Percentiles rank a stretch among this genome's conserved stretches.
Evolutionary conservation across 78 protist species (phyloP).

Genomic region (Isochrysis galbana): DNA sequence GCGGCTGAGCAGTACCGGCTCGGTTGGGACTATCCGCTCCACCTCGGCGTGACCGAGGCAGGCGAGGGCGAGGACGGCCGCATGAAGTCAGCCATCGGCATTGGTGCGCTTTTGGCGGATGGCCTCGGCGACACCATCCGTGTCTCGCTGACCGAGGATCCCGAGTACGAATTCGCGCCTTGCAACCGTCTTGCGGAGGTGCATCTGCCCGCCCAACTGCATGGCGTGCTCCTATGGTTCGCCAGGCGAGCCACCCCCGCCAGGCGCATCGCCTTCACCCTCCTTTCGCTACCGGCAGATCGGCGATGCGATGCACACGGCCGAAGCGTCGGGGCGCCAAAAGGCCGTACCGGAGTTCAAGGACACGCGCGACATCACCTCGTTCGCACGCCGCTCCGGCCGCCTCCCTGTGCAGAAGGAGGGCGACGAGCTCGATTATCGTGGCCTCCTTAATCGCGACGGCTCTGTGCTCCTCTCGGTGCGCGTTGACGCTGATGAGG

Average conservation of each 20-base stretch:
- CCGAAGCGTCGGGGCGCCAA: no score
- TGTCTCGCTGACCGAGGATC: conserved; percentile 54
- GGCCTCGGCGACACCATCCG: conserved; percentile 64
- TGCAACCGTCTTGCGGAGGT: conserved; percentile 25
- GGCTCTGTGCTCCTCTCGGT: conserved; percentile 21
- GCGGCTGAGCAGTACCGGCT: conserved; percentile 47
- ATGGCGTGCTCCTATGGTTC: no score
- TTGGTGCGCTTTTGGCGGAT: conserved; percentile 45
- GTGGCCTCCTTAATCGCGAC: conserved; percentile 45
- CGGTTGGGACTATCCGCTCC: conserved; percentile 62
- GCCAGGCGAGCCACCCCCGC: no score
- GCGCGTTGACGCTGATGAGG: not conserved
- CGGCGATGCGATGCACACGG: not conserved
- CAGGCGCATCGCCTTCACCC: no score
- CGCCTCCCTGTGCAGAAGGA: conserved; percentile 19
- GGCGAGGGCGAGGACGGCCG: conserved; percentile 67
- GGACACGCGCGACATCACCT: conserved; percentile 30
- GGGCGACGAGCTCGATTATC: conserved; percentile 26
- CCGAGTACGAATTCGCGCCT: conserved; percentile 13
- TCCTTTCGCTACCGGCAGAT: no score
- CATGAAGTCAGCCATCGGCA: conserved; percentile 58
- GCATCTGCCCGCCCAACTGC: not conserved
- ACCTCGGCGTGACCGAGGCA: conserved; percentile 58
- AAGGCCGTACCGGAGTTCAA: not conserved
- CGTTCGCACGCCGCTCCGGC: conserved; percentile 35